These are phyloP conservation scores for Isatis lusitanica DNA, from an alignment of 441 rosid genomes.

Conservation along the genomic window DNA sequence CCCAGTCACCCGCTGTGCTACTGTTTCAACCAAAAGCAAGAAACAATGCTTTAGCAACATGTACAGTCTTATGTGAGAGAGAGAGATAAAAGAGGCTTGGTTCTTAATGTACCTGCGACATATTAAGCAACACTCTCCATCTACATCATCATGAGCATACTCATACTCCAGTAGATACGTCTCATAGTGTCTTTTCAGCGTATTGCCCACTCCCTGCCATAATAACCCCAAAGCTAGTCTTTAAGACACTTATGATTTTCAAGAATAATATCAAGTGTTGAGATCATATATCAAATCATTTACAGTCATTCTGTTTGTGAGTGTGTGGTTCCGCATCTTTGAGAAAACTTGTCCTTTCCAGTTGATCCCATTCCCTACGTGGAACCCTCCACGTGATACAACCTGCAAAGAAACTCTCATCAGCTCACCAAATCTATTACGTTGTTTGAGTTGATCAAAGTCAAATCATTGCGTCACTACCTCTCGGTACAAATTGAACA, in stretches of 20 bases:
- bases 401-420: constrained; percentile 53
- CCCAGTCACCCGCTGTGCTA: constrained; percentile 99
- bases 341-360: constrained; percentile 99
- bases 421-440: constrained; percentile 20
- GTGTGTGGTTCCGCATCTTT: constrained; percentile 97
- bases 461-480: constrained; percentile 43
- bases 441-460: constrained; percentile 10
- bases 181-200: constrained; percentile 94
- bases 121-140: constrained; percentile 96
- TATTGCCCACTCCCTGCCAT: constrained; percentile 92
- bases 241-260: not conserved
- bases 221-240: not conserved
- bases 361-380: constrained; percentile 97
- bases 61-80: constrained; percentile 9
- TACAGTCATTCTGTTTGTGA: constrained; percentile 98
- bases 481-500: constrained; percentile 95
- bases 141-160: constrained; percentile 98
- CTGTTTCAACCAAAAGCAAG: constrained; percentile 48
- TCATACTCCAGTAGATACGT: constrained; percentile 95
- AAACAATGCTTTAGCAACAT: not conserved
- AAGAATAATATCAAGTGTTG: constrained; percentile 4
- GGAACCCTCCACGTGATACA: constrained; percentile 98
- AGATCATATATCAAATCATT: constrained; percentile 24
- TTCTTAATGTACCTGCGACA: constrained; percentile 73
- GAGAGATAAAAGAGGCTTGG: constrained; percentile 17